These are phyloP conservation scores for Cryptosporidium sp. DNA, from an alignment of 169 alveolate species.

Conservation along the genomic window DNA sequence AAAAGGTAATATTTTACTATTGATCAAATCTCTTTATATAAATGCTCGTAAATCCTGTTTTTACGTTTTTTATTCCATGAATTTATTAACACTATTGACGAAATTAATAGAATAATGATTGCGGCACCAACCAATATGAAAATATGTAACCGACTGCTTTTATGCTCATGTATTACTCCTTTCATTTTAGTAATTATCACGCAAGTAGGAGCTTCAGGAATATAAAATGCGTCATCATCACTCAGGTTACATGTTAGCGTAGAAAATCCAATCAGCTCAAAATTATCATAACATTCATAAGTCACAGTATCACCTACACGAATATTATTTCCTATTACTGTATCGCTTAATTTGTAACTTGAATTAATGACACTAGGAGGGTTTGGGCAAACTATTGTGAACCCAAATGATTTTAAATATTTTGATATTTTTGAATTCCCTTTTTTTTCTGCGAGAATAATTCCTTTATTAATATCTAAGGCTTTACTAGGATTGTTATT, in stretches of 20 bases:
- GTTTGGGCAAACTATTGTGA: constrained; percentile 57
- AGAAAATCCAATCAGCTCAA: constrained; percentile 33
- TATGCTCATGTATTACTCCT: not conserved
- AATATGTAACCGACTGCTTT: not conserved
- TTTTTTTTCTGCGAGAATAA: constrained; percentile 38
- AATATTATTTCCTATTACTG: constrained; percentile 48
- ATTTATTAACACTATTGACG: not conserved
- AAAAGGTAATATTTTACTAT: not conserved
- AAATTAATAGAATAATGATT: constrained; percentile 7
- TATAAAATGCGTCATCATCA: constrained; percentile 43
- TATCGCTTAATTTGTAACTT: constrained; percentile 56
- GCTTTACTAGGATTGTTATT: not conserved
- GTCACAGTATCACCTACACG: constrained; percentile 75
- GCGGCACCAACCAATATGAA: constrained; percentile 3
- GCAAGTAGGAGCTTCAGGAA: constrained; percentile 52
- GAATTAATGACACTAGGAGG: constrained; percentile 56
- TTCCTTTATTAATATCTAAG: constrained; percentile 41
- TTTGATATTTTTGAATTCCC: constrained; percentile 11
- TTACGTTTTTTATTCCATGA: constrained; percentile 27
- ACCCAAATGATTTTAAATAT: constrained; percentile 52
- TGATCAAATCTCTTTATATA: not conserved
- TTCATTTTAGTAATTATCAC: not conserved
- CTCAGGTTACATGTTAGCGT: constrained; percentile 60
- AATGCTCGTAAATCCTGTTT: not conserved
- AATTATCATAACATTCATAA: constrained; percentile 55